Conservation (phyloP, 2,329 filamentous ascomycete genomes). For the Calcarisporium arbuscula region DNA sequence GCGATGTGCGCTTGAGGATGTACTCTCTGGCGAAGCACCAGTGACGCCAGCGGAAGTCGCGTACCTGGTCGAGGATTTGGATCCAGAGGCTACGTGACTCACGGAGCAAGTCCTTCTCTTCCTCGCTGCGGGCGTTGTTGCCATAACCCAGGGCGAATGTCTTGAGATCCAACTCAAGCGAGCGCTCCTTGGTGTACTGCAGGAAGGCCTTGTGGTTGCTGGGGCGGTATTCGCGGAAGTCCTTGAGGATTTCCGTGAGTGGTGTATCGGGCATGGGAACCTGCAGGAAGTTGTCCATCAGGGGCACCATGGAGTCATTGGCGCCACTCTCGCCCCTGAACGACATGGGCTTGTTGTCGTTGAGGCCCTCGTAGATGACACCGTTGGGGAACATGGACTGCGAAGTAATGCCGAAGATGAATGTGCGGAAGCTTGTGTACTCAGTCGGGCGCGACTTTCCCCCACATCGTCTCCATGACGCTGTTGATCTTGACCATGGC, state of each 20-base stretch:
- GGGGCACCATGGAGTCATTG: conserved; percentile 89
- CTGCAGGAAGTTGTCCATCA: conserved; percentile 81
- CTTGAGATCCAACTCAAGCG: conserved; percentile 45
- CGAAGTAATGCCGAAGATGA: conserved; percentile 92
- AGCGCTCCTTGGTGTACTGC: conserved; percentile 54
- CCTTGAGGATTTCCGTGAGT: conserved; percentile 77
- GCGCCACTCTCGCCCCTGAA: conserved; percentile 92
- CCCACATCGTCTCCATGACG: conserved; percentile 90
- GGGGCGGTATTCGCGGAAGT: conserved; percentile 85
- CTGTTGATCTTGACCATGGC: conserved; percentile 61
- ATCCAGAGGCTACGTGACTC: conserved; percentile 56
- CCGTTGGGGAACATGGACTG: conserved; percentile 93
- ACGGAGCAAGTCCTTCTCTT: conserved; percentile 38
- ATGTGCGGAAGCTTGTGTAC: conserved; percentile 88
- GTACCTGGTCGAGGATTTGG: conserved; percentile 63
- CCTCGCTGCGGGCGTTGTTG: conserved; percentile 13
- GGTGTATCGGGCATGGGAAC: conserved; percentile 86
- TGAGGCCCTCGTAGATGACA: conserved; percentile 81
- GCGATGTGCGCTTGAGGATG: conserved; percentile 69
- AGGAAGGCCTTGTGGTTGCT: conserved; percentile 85
- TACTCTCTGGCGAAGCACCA: conserved; percentile 85
- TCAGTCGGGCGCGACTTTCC: conserved; percentile 73
- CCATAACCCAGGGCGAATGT: conserved; percentile 46
- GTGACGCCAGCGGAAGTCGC: conserved; percentile 77
- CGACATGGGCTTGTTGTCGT: conserved; percentile 60